phyloP scores from a whole-genome alignment of 2,329 filamentous ascomycete genomes.

The Trichophyton verrucosum region DNA sequence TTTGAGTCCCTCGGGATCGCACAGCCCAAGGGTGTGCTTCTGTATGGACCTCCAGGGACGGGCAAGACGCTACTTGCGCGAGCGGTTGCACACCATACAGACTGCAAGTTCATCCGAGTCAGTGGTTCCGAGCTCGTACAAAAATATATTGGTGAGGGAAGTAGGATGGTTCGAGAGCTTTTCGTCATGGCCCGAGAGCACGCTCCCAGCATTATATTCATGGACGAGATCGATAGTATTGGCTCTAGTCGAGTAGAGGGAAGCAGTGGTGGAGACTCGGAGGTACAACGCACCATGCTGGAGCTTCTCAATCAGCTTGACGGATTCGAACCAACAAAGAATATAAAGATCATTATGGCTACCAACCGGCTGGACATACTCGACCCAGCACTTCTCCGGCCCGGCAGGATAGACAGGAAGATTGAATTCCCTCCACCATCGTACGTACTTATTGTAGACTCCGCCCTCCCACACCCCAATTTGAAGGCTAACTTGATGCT shows the following conservation, averaged over 20 bases:
- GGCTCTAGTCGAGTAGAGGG: conserved; percentile 94
- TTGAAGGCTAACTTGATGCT: not conserved
- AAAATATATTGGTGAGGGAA: conserved; percentile 98
- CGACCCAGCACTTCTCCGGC: conserved; percentile 83
- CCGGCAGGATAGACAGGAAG: conserved; percentile 96
- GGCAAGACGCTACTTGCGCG: conserved; percentile 91
- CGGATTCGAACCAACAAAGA: conserved; percentile 97
- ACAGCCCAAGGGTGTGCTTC: conserved; percentile 90
- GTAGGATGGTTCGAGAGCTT: conserved; percentile 93
- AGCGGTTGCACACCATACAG: conserved; percentile 94
- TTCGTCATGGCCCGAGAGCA: conserved; percentile 99
- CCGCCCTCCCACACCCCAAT: not conserved
- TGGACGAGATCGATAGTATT: conserved; percentile 99
- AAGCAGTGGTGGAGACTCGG: conserved; percentile 86
- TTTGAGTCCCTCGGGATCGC: conserved; percentile 99
- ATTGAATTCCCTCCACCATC: conserved; percentile 97
- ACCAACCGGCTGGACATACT: conserved; percentile 97
- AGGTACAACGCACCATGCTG: conserved; percentile 97
- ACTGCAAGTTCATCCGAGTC: conserved; percentile 98
- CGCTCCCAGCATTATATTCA: conserved; percentile 97
- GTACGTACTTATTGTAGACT: conserved; percentile 22
- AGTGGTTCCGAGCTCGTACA: conserved; percentile 93
- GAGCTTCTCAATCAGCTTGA: conserved; percentile 97
- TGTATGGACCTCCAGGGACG: conserved; percentile 93
- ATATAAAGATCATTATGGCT: conserved; percentile 99